Evolutionary conservation across 371 early-diverging fungal species (phyloP).

Genomic region (Rhizomucor pusillus): DNA sequence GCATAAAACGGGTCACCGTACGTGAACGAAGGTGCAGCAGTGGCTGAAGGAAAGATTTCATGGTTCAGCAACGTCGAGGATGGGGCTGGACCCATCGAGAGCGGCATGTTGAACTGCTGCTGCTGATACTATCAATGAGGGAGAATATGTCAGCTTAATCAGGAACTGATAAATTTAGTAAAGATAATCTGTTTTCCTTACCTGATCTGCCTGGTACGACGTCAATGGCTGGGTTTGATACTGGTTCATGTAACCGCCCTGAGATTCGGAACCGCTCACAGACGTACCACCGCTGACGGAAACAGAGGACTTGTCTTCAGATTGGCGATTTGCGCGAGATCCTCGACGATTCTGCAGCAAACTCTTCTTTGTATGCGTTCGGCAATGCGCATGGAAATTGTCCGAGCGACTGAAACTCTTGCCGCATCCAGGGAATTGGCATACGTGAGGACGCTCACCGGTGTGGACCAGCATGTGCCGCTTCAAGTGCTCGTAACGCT

Average conservation of each 20-base stretch:
- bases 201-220: not conserved
- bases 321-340: no score
- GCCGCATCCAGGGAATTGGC: constrained; percentile 63
- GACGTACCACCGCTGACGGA: no score
- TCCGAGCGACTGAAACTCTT: constrained; percentile 77
- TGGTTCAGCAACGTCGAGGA: no score
- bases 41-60: no score
- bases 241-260: no score
- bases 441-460: constrained; percentile 67
- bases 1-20: not conserved
- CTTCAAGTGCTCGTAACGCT: constrained; percentile 82
- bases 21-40: not conserved
- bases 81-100: no score
- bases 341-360: constrained; percentile 6
- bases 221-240: no score
- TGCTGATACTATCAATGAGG: not conserved
- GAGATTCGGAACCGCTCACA: no score
- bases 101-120: not conserved
- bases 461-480: constrained; percentile 73
- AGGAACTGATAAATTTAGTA: no score
- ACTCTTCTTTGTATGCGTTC: constrained; percentile 50
- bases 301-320: no score
- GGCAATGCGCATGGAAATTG: constrained; percentile 63
- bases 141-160: no score
- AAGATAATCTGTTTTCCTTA: not conserved